Conservation (phyloP, 305 asterid genomes). For the Fraxinus albicans region DNA sequence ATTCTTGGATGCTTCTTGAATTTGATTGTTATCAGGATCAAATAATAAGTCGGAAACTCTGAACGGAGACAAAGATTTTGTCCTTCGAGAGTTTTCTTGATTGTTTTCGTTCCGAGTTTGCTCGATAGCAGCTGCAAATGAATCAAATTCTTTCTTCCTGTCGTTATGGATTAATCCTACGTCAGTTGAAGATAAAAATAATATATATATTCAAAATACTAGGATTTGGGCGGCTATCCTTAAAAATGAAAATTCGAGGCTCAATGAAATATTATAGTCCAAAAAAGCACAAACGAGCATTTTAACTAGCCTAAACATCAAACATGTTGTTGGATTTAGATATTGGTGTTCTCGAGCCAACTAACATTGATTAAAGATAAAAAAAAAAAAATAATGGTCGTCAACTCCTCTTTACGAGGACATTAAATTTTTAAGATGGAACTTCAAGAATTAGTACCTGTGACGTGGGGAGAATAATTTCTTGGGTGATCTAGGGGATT, state of each 20-base stretch:
- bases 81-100: constrained; percentile 32
- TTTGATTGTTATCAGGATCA: constrained; percentile 32
- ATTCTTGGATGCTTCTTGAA: constrained; percentile 21
- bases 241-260: neutral
- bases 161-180: neutral
- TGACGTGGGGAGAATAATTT: constrained; percentile 50
- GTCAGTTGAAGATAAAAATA: neutral
- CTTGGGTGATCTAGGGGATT: constrained; percentile 54
- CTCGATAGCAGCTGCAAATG: constrained; percentile 60
- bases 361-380: too few relatives aligned
- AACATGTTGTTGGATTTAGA: too few relatives aligned
- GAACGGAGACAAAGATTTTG: constrained; percentile 66
- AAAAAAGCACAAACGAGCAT: too few relatives aligned
- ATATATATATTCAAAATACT: neutral
- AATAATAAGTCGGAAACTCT: constrained; percentile 64
- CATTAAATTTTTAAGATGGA: neutral
- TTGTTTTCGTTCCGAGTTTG: constrained; percentile 34
- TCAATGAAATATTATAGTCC: too few relatives aligned
- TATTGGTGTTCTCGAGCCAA: too few relatives aligned
- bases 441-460: neutral
- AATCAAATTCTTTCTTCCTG: constrained; percentile 40
- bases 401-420: neutral
- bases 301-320: too few relatives aligned
- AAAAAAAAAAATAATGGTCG: neutral
- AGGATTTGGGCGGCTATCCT: neutral